Base-by-base conservation (phyloP, 2,329 filamentous ascomycete genomes). In the Cladosporium sp. region DNA sequence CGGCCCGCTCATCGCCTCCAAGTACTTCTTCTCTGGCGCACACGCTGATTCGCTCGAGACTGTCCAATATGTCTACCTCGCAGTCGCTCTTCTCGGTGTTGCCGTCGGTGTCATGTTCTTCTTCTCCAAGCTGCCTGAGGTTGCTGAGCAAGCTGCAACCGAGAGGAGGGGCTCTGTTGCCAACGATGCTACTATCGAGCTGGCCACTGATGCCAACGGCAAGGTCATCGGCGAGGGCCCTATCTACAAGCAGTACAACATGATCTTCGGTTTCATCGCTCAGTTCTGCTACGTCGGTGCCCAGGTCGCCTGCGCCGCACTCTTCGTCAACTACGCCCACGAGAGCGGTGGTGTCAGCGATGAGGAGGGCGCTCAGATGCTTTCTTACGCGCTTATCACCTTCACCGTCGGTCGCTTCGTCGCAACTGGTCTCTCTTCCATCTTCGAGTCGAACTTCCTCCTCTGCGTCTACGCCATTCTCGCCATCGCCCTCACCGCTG, bases 241-340 rank as follows among this genome's bases (percentile, higher is more conserved):
- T 15, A 63, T 74, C 36, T 71, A 70, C 69, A 74, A 73, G 69
- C 71, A 74, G 64, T 74, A 70, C 67, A 74, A 73, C 68, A 72
- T 74, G 70, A 69, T 74, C 64, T 72, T 69, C 60, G 73, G 70
- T 37, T 72, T 74, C 66, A 55, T 70, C 36, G 71, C 73, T 5
- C 67, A 69, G 59, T 69, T 73, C 70, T 73, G 70, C 65, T 74
- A 74, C 63, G 72, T 74, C 51, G 72, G 72, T 57, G 69, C 72
- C 19, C 72, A 74, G 59, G 72, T 74, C 55, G 71, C 71, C 42
- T 67, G 69, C 54, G 72, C 69, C 19, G 65, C 69, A 14, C 72
- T 74, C 63, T 74, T 74, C 68, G 73, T 75, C 67, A 75, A 75
- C 65, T 75, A 75, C 60, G 68, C 70, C n/a, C 71, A 67, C 45